Percentiles rank a stretch among this genome's conserved stretches.
Evolutionary conservation across 2,329 filamentous ascomycete species (phyloP).

Genomic region (Ampelomyces quisqualis): DNA sequence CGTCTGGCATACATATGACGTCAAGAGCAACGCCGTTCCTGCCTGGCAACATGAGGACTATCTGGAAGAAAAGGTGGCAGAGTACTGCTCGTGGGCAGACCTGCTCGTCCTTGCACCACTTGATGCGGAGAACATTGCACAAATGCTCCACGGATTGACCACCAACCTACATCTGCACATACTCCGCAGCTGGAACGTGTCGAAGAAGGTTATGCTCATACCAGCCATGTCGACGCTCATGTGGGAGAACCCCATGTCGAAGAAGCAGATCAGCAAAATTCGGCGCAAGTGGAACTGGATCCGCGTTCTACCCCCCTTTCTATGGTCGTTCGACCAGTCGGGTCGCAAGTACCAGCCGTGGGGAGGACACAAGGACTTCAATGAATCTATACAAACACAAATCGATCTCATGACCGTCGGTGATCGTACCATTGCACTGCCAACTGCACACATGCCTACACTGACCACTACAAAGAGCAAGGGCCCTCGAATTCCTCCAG

Average conservation of each 20-base stretch:
- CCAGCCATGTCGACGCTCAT: constrained; percentile 86
- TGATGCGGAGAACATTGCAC: constrained; percentile 78
- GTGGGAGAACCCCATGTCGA: constrained; percentile 89
- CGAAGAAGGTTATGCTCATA: constrained; percentile 80
- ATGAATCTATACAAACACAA: constrained; percentile 74
- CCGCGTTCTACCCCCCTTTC: constrained; percentile 73
- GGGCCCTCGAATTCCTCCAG: constrained; percentile 64
- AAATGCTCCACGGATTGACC: constrained; percentile 82
- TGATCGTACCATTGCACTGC: constrained; percentile 59
- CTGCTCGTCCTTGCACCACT: constrained; percentile 81
- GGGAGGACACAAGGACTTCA: constrained; percentile 67
- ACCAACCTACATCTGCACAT: constrained; percentile 80
- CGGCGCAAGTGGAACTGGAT: constrained; percentile 85
- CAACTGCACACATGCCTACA: constrained; percentile 36
- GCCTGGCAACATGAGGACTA: constrained; percentile 30
- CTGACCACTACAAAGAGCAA: constrained; percentile 40
- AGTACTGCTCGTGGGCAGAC: constrained; percentile 85
- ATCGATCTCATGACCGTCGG: constrained; percentile 73
- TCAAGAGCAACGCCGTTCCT: constrained; percentile 18
- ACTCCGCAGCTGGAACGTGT: constrained; percentile 80
- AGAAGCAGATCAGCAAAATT: constrained; percentile 82
- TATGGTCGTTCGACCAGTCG: constrained; percentile 72
- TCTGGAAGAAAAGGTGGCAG: constrained; percentile 57
- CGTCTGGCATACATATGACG: constrained; percentile 34
- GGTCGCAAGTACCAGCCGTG: constrained; percentile 55